Conservation (phyloP, 1,139 yeast species). For the Yamadazyma spencermartinsiae region DNA sequence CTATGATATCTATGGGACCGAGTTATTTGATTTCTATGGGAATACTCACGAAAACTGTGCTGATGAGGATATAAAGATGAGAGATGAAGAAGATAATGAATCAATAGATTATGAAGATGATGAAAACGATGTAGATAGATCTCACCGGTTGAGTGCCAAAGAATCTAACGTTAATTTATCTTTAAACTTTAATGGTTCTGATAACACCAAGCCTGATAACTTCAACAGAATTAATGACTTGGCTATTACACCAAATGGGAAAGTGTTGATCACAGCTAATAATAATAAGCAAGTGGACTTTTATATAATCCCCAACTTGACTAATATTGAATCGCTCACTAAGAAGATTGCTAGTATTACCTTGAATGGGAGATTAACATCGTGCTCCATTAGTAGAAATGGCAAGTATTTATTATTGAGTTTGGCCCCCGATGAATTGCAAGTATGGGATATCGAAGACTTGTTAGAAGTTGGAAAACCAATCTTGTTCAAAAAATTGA, state of each 20-base stretch:
- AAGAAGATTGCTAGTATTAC: slow-evolving; percentile 33
- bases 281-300: slow-evolving; percentile 59
- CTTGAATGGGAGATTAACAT: slow-evolving; percentile 39
- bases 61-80: slow-evolving; percentile 17
- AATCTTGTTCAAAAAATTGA: slow-evolving; percentile 56
- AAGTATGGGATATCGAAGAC: slow-evolving; percentile 63
- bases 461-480: slow-evolving; percentile 26
- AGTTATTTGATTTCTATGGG: slow-evolving; percentile 45
- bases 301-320: slow-evolving; percentile 41
- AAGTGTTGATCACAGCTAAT: slow-evolving; percentile 60
- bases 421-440: slow-evolving; percentile 76
- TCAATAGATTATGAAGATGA: slow-evolving; percentile 17
- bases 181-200: neutral
- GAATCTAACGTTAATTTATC: slow-evolving; percentile 32
- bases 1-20: slow-evolving; percentile 50
- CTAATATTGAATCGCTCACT: slow-evolving; percentile 37
- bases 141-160: slow-evolving; percentile 28
- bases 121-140: slow-evolving; percentile 38
- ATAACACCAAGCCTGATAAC: slow-evolving; percentile 13
- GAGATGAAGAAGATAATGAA: slow-evolving; percentile 12
- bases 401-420: slow-evolving; percentile 60
- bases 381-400: slow-evolving; percentile 40
- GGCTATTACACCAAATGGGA: slow-evolving; percentile 62
- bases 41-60: slow-evolving; percentile 32
- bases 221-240: slow-evolving; percentile 65